Percentiles rank a stretch among this genome's conserved stretches.
Evolutionary conservation across 192 early-diverging fungal genomes (phyloP).

Genomic region (Helicostylum pulchrum): DNA sequence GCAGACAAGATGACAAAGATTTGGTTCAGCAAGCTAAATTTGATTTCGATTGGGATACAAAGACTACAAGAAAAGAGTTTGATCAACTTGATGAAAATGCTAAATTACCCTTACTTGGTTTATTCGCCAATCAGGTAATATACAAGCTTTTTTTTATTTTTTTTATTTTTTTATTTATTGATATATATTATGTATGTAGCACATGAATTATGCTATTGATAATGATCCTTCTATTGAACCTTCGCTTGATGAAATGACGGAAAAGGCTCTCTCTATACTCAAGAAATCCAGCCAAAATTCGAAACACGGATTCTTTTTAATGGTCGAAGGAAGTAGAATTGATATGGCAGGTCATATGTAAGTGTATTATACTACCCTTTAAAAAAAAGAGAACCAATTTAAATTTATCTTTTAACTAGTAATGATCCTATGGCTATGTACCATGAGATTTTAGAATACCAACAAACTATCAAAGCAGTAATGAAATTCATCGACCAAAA

Average conservation of each 20-base stretch:
- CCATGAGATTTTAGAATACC: constrained; percentile 90
- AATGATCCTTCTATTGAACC: constrained; percentile 64
- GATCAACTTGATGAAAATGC: background rate
- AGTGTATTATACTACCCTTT: constrained; percentile 5
- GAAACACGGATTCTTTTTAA: constrained; percentile 85
- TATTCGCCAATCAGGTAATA: constrained; percentile 5
- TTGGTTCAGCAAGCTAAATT: constrained; percentile 53
- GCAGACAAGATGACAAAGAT: constrained; percentile 74
- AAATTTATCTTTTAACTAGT: constrained; percentile 31
- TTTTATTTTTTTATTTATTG: background rate
- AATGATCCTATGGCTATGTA: constrained; percentile 92
- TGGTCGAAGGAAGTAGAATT: constrained; percentile 95
- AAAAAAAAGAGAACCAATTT: background rate
- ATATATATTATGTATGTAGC: constrained; percentile 32
- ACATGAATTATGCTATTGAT: constrained; percentile 95
- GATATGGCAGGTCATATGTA: constrained; percentile 91
- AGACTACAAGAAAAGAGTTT: background rate
- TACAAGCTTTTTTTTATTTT: background rate
- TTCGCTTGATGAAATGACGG: constrained; percentile 77
- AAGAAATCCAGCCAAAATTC: constrained; percentile 42
- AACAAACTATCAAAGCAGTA: constrained; percentile 67
- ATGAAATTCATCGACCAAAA: constrained; percentile 75
- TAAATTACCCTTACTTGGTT: background rate
- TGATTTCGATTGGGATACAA: constrained; percentile 57
- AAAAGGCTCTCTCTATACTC: constrained; percentile 74